phyloP scores from a whole-genome alignment of 148 eudicot genomes.

The Fallopia convolvulus region DNA sequence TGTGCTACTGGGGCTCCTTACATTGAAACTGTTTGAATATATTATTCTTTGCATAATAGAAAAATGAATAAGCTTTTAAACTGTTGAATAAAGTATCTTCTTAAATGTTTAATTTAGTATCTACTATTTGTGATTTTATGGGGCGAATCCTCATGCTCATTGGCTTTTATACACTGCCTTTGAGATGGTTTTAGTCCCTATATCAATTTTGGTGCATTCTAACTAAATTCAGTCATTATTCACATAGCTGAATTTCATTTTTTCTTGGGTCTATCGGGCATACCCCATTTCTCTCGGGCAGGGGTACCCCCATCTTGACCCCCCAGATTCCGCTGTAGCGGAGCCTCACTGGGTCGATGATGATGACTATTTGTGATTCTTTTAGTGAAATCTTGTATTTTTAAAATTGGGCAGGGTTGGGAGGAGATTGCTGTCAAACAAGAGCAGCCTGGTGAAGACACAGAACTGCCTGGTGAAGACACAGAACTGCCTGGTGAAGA shows the following conservation, averaged over 20 bases:
- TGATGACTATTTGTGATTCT: background rate
- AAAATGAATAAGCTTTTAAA: background rate
- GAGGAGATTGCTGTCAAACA: slow-evolving; percentile 88
- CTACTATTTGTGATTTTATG: background rate
- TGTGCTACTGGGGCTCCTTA: background rate
- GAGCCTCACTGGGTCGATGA: too few species aligned
- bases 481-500: slow-evolving; percentile 53
- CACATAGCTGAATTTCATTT: too few species aligned
- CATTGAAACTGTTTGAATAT: background rate
- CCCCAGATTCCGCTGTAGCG: too few species aligned
- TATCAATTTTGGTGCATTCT: too few species aligned
- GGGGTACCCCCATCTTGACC: too few species aligned
- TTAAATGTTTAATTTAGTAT: background rate
- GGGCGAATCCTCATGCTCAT: too few species aligned
- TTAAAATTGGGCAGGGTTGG: slow-evolving; percentile 63
- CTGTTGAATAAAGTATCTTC: background rate
- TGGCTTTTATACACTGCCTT: too few species aligned
- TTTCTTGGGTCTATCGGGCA: too few species aligned
- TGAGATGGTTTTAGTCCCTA: too few species aligned
- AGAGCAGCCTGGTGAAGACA: slow-evolving; percentile 44
- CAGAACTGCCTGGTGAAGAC: slow-evolving; percentile 44
- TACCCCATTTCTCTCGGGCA: too few species aligned
- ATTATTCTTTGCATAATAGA: background rate
- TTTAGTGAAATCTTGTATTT: background rate
- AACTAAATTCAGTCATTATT: too few species aligned